Evolutionary conservation across 2,329 filamentous ascomycete species (phyloP).

Genomic region (Arthrinium phaeospermum): DNA sequence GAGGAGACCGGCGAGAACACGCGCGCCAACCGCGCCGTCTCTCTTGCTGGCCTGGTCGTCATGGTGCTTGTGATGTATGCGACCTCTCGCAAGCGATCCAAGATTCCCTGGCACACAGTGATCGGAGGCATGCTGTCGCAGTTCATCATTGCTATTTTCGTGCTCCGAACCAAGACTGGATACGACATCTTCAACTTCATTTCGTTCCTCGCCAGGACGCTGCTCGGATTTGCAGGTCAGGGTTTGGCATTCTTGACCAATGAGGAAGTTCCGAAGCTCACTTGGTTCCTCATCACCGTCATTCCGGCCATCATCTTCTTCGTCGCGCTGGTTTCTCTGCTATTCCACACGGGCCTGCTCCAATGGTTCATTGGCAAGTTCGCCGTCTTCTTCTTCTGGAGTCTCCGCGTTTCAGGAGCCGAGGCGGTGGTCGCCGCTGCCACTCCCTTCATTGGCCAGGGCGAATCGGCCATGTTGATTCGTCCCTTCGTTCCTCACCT

Average conservation of each 20-base stretch:
- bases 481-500: constrained; percentile 84
- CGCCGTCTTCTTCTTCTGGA: constrained; percentile 90
- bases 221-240: constrained; percentile 76
- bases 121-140: constrained; percentile 89
- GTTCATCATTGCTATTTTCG: constrained; percentile 88
- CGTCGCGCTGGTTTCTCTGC: constrained; percentile 85
- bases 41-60: constrained; percentile 77
- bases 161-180: constrained; percentile 78
- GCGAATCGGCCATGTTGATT: constrained; percentile 92
- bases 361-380: constrained; percentile 93
- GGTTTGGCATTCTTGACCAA: constrained; percentile 77
- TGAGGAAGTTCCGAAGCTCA: constrained; percentile 44
- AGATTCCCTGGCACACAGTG: constrained; percentile 77
- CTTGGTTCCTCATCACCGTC: constrained; percentile 78
- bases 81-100: constrained; percentile 72
- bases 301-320: constrained; percentile 97
- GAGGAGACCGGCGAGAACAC: constrained; percentile 77
- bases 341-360: constrained; percentile 80
- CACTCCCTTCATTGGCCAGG: constrained; percentile 92
- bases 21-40: constrained; percentile 78
- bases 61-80: constrained; percentile 70
- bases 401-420: constrained; percentile 82
- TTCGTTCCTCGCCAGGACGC: constrained; percentile 72
- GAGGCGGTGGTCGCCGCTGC: constrained; percentile 94
- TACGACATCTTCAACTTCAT: constrained; percentile 94